Evolutionary conservation across 257 asterid species (phyloP).

Genomic region (Fraxinus excelsior): DNA sequence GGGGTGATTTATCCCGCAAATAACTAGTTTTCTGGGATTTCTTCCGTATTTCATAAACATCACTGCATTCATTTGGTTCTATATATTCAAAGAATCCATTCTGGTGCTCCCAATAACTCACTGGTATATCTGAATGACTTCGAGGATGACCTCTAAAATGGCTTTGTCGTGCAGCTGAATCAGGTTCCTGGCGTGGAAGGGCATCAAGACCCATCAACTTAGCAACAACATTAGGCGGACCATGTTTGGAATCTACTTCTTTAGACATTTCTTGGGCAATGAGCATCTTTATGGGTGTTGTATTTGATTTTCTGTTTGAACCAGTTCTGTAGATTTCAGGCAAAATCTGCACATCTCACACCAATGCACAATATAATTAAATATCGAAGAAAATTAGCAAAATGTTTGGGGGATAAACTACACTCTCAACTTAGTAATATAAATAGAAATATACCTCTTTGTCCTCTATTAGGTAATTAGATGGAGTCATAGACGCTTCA

Average conservation of each 20-base stretch:
- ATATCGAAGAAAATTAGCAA: slow-evolving; percentile 14
- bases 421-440: slow-evolving; percentile 16
- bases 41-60: slow-evolving; percentile 68
- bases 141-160: slow-evolving; percentile 54
- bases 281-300: slow-evolving; percentile 88
- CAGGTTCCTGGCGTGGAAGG: slow-evolving; percentile 71
- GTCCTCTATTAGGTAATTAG: slow-evolving; percentile 58
- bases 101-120: slow-evolving; percentile 68
- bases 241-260: slow-evolving; percentile 55
- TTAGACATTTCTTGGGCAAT: slow-evolving; percentile 94
- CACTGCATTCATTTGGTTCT: slow-evolving; percentile 58
- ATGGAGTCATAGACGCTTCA: slow-evolving; percentile 56
- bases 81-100: slow-evolving; percentile 52
- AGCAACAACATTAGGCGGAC: slow-evolving; percentile 86
- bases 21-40: slow-evolving; percentile 44
- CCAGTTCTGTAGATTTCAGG: slow-evolving; percentile 48
- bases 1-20: slow-evolving; percentile 42
- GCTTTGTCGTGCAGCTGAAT: slow-evolving; percentile 46
- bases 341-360: slow-evolving; percentile 54
- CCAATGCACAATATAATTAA: slow-evolving; percentile 24
- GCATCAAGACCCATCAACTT: slow-evolving; percentile 97
- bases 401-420: slow-evolving; percentile 18
- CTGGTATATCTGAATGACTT: slow-evolving; percentile 62
- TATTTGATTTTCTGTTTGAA: slow-evolving; percentile 54
- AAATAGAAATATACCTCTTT: slow-evolving; percentile 51